phyloP scores from a whole-genome alignment of 495 filamentous ascomycete genomes.

The Penicillium steckii region DNA sequence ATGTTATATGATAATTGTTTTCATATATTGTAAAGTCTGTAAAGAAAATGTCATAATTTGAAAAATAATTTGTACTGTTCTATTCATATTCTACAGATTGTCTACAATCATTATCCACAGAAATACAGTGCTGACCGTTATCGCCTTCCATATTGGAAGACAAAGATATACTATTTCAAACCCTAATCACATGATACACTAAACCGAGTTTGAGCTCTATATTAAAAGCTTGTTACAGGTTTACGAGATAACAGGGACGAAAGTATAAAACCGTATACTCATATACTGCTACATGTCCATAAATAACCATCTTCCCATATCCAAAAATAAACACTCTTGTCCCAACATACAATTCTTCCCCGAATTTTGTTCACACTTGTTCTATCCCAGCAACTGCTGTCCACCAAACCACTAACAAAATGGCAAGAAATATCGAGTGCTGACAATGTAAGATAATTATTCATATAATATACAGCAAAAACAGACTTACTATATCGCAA shows the following conservation, averaged over 20 bases:
- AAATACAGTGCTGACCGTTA: too few relatives aligned
- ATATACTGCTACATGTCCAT: neutral
- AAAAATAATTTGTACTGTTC: too few relatives aligned
- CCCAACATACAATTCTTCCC: too few relatives aligned
- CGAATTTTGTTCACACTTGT: neutral
- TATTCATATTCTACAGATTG: too few relatives aligned
- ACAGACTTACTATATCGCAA: constrained; percentile 10
- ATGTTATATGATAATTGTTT: too few relatives aligned
- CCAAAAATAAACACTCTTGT: too few relatives aligned
- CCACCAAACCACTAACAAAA: neutral
- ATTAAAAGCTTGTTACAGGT: neutral
- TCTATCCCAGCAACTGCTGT: neutral
- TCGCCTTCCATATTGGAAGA: too few relatives aligned
- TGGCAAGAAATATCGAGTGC: neutral
- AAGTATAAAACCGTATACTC: neutral
- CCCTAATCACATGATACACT: constrained; percentile 6
- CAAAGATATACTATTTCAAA: too few relatives aligned
- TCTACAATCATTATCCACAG: too few relatives aligned
- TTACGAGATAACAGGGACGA: neutral
- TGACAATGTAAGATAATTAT: constrained; percentile 4
- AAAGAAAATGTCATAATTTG: too few relatives aligned
- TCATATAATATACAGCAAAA: constrained; percentile 7
- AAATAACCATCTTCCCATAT: neutral
- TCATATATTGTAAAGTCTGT: too few relatives aligned
- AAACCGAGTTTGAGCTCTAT: constrained; percentile 2